Conservation (phyloP, 306 rosid genomes). For the Arachis hypogaea region DNA sequence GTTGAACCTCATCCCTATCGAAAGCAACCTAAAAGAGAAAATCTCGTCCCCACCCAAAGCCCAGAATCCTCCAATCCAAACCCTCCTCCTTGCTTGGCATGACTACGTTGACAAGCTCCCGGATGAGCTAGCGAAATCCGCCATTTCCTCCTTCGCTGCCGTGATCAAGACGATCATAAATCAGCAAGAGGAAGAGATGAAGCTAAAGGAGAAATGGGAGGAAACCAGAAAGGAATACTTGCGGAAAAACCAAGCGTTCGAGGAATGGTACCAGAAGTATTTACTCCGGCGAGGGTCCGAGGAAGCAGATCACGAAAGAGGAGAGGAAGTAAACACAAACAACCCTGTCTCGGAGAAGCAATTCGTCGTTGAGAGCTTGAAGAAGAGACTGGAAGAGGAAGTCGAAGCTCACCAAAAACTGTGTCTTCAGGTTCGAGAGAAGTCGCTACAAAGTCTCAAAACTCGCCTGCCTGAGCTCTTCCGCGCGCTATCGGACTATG, state of each 20-base stretch:
- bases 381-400: constrained; percentile 78
- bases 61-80: constrained; percentile 73
- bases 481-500: constrained; percentile 63
- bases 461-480: constrained; percentile 86
- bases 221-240: constrained; percentile 66
- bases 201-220: constrained; percentile 72
- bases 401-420: constrained; percentile 62
- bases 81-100: constrained; percentile 69
- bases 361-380: constrained; percentile 71
- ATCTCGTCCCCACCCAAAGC: constrained; percentile 67
- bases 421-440: constrained; percentile 76
- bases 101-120: constrained; percentile 87
- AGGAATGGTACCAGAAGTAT: constrained; percentile 82
- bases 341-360: constrained; percentile 64
- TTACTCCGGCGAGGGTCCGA: constrained; percentile 50
- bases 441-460: constrained; percentile 73
- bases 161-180: constrained; percentile 66
- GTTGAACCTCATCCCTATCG: constrained; percentile 79
- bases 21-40: constrained; percentile 85
- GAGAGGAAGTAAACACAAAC: constrained; percentile 61
- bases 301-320: constrained; percentile 58
- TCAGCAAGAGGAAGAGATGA: constrained; percentile 90
- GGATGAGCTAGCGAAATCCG: constrained; percentile 78
- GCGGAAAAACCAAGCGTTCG: constrained; percentile 64
- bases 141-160: constrained; percentile 73